phyloP scores from a whole-genome alignment of 208 protist species.

The Porcisia hertigi region DNA sequence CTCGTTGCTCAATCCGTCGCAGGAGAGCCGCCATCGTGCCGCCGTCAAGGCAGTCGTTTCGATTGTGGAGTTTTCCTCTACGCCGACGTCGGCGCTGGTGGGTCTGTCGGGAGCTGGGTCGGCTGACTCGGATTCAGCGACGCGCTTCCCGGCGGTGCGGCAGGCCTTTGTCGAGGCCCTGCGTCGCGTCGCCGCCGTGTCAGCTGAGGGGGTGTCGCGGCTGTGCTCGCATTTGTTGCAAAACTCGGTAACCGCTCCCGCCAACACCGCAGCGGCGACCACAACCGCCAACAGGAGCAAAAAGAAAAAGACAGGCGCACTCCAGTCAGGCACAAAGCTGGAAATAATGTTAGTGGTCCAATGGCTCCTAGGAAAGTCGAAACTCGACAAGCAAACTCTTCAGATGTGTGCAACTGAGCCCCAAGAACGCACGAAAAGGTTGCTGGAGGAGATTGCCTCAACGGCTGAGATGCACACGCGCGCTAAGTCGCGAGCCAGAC shows the following conservation, averaged over 20 bases:
- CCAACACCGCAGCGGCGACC: background rate
- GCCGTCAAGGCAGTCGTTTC: slow-evolving; percentile 35
- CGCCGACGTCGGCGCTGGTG: slow-evolving; percentile 9
- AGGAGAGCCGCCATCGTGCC: slow-evolving; percentile 25
- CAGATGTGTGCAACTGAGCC: slow-evolving; percentile 17
- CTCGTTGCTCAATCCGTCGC: slow-evolving; percentile 17
- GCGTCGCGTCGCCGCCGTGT: slow-evolving; percentile 6
- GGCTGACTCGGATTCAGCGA: slow-evolving; percentile 7
- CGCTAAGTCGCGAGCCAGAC: slow-evolving; percentile 20
- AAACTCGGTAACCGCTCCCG: background rate
- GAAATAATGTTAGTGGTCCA: slow-evolving; percentile 9
- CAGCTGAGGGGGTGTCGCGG: slow-evolving; percentile 19
- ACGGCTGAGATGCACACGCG: slow-evolving; percentile 13
- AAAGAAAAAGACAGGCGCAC: background rate
- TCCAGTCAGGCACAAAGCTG: background rate
- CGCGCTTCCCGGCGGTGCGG: slow-evolving; percentile 20
- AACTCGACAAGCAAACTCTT: slow-evolving; percentile 24
- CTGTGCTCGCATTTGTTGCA: slow-evolving; percentile 21
- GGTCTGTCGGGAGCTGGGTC: background rate
- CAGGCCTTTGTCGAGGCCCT: slow-evolving; percentile 9
- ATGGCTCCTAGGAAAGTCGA: slow-evolving; percentile 12
- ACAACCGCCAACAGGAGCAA: slow-evolving; percentile 2
- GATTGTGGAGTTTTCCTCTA: slow-evolving; percentile 28
- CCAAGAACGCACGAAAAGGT: slow-evolving; percentile 10
- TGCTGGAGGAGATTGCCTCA: slow-evolving; percentile 18